Evolutionary conservation across 2,329 filamentous ascomycete species (phyloP).

Genomic region (Plectosphaerella sp.): DNA sequence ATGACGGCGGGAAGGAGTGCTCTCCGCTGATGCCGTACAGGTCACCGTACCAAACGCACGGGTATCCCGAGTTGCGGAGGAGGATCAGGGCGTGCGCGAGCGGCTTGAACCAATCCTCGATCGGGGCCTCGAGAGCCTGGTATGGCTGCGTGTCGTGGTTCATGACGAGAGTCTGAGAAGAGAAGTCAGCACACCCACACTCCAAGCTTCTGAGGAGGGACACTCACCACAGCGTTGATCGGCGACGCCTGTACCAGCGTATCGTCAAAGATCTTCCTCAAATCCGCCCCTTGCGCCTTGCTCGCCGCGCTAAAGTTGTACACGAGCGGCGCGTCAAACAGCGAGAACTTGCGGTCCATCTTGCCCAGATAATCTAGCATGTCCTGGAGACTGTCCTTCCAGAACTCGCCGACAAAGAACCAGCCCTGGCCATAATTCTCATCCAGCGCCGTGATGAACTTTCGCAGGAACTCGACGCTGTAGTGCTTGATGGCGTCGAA

Average conservation of each 20-base stretch:
- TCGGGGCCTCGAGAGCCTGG: constrained; percentile 44
- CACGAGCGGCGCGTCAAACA: constrained; percentile 67
- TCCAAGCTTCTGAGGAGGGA: neutral
- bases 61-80: constrained; percentile 56
- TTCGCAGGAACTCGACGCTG: constrained; percentile 59
- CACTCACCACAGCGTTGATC: constrained; percentile 27
- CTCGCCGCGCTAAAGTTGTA: constrained; percentile 62
- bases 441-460: constrained; percentile 58
- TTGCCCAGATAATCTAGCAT: constrained; percentile 24
- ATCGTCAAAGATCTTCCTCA: constrained; percentile 58
- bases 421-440: constrained; percentile 31
- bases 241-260: constrained; percentile 46
- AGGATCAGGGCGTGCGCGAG: constrained; percentile 70
- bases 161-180: constrained; percentile 57
- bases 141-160: constrained; percentile 63
- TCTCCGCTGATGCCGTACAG: constrained; percentile 55
- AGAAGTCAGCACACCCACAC: neutral
- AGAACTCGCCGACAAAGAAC: constrained; percentile 34
- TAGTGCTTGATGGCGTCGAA: constrained; percentile 73
- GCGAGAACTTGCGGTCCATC: constrained; percentile 53
- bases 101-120: constrained; percentile 65
- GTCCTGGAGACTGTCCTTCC: constrained; percentile 30
- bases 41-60: constrained; percentile 69
- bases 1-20: constrained; percentile 44
- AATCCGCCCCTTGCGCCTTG: constrained; percentile 50